Base-by-base conservation (phyloP, 306 rosid genomes). In the Echinosophora koreensis region DNA sequence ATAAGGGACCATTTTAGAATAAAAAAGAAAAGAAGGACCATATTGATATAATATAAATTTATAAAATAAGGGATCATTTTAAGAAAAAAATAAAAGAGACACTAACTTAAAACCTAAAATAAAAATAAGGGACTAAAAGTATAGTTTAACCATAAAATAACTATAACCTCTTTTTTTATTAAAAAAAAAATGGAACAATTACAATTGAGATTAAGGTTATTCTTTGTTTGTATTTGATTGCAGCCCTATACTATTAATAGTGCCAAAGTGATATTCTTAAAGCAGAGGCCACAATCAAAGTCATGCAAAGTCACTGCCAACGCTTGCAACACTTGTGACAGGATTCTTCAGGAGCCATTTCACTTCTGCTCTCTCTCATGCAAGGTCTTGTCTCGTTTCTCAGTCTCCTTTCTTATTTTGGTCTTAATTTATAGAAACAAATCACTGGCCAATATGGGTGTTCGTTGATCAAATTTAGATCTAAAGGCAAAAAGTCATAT, bases 241-340 rank as follows among this genome's bases (percentile, higher is more conserved):
- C 87, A 94, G 98, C 94, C 98, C 30, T 94, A 94, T 84, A 90
- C 97, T 10, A 94, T 92, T 66, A 94, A 94, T 73, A 89, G 98
- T 46, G 96, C 98, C 30, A 94, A 94, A 66, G 98, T 94, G 82
- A 90, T 94, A 85, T 94, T 94, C 89, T 78, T 94, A 84, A 94
- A 92, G 41, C 97, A 94, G 66, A 85, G 98, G 86, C 93, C 97
- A 69, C 98, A 94, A 87, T 74, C 96, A 32, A 84, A 89, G 76
- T 84, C 90, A 75, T 86, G 88, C 92, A 92, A 87, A 77, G 94
- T 90, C 41, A 62, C 93, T 63, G 79, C 91, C 86, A 94, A 94
- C 27, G 81, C 86, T 71, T 94, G 98, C 87, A 85, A 82, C 81
- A 90, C 98, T 52, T 94, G 98, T 69, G 96, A 92, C 77, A 83